These are phyloP conservation scores for Termitomyces sp. DNA, from an alignment of 768 basidiomycete species.

Conservation along the genomic window DNA sequence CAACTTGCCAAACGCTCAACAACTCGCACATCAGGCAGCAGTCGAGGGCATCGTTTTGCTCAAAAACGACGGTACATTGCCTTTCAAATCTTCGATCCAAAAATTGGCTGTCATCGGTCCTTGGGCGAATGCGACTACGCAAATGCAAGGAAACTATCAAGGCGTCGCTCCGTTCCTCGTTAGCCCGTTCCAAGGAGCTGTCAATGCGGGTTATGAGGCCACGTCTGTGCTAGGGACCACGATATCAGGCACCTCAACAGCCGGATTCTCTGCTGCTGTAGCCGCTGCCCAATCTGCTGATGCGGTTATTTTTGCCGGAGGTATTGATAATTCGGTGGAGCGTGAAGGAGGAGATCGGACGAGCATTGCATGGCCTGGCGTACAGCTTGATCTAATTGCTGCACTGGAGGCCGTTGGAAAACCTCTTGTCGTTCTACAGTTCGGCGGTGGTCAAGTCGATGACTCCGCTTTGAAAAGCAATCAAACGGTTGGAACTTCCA, in stretches of 20 bases:
- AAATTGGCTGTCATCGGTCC: slow-evolving; percentile 56
- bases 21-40: slow-evolving; percentile 45
- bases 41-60: slow-evolving; percentile 52
- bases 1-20: slow-evolving; percentile 39
- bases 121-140: slow-evolving; percentile 47
- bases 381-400: slow-evolving; percentile 43
- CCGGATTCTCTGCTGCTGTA: slow-evolving; percentile 46
- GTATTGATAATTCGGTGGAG: slow-evolving; percentile 46
- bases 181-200: slow-evolving; percentile 44
- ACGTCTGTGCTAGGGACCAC: slow-evolving; percentile 37
- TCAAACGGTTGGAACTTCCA: slow-evolving; percentile 23
- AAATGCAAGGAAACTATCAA: slow-evolving; percentile 54
- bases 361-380: slow-evolving; percentile 48
- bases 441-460: slow-evolving; percentile 55
- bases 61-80: slow-evolving; percentile 59
- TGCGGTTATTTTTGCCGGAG: slow-evolving; percentile 46
- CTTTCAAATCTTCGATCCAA: slow-evolving; percentile 37
- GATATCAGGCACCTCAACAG: slow-evolving; percentile 30
- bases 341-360: slow-evolving; percentile 40
- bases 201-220: slow-evolving; percentile 39
- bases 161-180: slow-evolving; percentile 51
- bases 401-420: slow-evolving; percentile 41
- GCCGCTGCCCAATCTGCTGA: slow-evolving; percentile 44
- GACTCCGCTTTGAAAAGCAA: slow-evolving; percentile 39
- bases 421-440: slow-evolving; percentile 47